These are phyloP conservation scores for Afroboletus lepidellus DNA, from an alignment of 1,284 basidiomycete species.

Conservation along the genomic window DNA sequence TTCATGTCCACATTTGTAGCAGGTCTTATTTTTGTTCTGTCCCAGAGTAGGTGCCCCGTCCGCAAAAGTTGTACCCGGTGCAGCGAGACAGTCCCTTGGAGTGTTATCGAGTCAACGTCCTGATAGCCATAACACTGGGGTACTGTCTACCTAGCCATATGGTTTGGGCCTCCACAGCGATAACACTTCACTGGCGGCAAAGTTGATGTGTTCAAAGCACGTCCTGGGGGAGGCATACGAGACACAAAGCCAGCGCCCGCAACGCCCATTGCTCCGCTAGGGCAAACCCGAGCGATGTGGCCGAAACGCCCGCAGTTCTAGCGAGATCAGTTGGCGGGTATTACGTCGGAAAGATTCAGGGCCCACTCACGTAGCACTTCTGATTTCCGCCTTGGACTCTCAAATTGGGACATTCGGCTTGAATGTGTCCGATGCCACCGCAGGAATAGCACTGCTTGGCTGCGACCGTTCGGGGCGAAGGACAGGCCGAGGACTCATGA, in stretches of 20 bases:
- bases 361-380: constrained; percentile 78
- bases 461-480: constrained; percentile 73
- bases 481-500: constrained; percentile 86
- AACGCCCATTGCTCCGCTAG: constrained; percentile 45
- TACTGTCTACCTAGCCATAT: constrained; percentile 64
- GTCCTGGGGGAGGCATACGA: constrained; percentile 69
- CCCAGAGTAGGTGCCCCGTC: constrained; percentile 44
- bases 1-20: constrained; percentile 83
- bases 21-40: constrained; percentile 68
- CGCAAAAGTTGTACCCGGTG: constrained; percentile 54
- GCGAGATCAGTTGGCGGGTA: constrained; percentile 15
- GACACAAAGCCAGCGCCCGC: constrained; percentile 51
- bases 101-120: constrained; percentile 7
- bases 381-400: constrained; percentile 63
- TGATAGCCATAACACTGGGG: neutral
- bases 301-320: constrained; percentile 79
- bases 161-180: constrained; percentile 79
- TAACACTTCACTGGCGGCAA: constrained; percentile 81
- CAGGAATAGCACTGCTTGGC: constrained; percentile 62
- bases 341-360: constrained; percentile 4
- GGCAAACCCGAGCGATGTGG: constrained; percentile 76
- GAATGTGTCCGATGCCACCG: constrained; percentile 73
- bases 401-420: constrained; percentile 84
- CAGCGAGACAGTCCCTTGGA: constrained; percentile 73
- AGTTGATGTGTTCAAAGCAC: constrained; percentile 70